phyloP scores from a whole-genome alignment of 768 basidiomycete genomes.

The Tremella yokohamensis region DNA sequence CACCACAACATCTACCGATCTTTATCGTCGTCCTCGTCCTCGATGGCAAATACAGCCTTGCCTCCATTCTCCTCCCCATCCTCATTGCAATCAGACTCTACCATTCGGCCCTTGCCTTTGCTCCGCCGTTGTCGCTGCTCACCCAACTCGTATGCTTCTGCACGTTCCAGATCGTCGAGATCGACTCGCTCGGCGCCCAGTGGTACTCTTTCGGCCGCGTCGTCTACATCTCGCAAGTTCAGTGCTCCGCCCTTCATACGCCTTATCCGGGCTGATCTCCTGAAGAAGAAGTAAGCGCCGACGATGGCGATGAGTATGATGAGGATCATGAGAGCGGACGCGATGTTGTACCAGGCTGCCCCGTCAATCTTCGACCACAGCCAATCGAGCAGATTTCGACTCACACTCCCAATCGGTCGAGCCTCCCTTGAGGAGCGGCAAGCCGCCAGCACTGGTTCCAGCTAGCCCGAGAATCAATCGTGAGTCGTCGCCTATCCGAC shows the following conservation, averaged over 20 bases:
- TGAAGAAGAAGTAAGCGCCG: conserved; percentile 76
- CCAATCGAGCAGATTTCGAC: conserved; percentile 21
- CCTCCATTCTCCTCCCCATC: conserved; percentile 55
- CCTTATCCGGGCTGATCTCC: conserved; percentile 54
- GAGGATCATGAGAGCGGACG: conserved; percentile 79
- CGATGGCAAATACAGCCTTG: conserved; percentile 27
- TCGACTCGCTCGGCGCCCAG: conserved; percentile 52
- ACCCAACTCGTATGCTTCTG: conserved; percentile 40
- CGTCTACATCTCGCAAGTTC: conserved; percentile 18
- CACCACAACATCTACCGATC: conserved; percentile 1
- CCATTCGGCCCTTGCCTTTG: conserved; percentile 52
- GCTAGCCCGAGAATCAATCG: conserved; percentile 64
- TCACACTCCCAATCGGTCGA: conserved; percentile 82
- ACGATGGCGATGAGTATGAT: conserved; percentile 66
- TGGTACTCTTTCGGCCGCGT: conserved; percentile 42
- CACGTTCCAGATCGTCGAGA: conserved; percentile 74
- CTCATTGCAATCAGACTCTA: conserved; percentile 53
- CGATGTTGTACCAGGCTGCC: conserved; percentile 89
- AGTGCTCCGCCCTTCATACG: conserved; percentile 37
- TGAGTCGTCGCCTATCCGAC: conserved; percentile 67
- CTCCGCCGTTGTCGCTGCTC: conserved; percentile 22
- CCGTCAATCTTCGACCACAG: not conserved
- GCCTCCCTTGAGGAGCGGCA: conserved; percentile 65
- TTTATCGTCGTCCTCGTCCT: conserved; percentile 34
- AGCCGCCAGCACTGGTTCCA: conserved; percentile 52